A percentile compares a stretch with the other conserved stretches of the same genome.
Conservation (phyloP, 306 rosid genomes). For the Comarum palustre region DNA sequence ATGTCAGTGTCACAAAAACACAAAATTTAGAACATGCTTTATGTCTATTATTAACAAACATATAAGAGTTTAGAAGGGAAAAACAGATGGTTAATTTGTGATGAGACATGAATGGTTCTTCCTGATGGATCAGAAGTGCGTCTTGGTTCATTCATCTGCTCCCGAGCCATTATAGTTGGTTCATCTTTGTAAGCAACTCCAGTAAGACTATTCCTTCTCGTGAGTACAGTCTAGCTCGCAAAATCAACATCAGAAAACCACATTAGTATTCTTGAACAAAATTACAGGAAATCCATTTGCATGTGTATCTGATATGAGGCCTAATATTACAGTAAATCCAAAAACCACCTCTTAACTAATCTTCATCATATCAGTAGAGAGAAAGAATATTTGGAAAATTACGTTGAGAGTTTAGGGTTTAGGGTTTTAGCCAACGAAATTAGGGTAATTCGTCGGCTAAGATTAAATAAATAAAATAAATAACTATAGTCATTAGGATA, state of each 20-base stretch:
- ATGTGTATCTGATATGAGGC: background rate
- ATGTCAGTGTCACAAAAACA: conserved; percentile 29
- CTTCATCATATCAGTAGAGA: background rate
- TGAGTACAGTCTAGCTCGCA: conserved; percentile 52
- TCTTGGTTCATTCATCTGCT: conserved; percentile 85
- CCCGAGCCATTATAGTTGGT: conserved; percentile 96
- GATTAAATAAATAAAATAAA: too few species aligned
- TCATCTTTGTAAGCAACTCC: conserved; percentile 86
- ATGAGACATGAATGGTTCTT: conserved; percentile 62
- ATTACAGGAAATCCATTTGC: too few species aligned
- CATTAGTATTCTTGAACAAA: background rate
- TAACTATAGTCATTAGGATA: too few species aligned
- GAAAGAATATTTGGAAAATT: too few species aligned
- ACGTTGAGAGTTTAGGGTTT: too few species aligned
- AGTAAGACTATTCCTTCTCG: conserved; percentile 63
- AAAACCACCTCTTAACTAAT: background rate
- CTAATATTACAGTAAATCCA: background rate
- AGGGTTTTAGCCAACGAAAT: too few species aligned
- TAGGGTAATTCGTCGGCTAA: too few species aligned
- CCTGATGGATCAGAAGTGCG: conserved; percentile 79
- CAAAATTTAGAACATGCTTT: background rate
- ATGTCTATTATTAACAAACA: background rate
- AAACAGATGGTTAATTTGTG: background rate
- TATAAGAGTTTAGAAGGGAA: background rate
- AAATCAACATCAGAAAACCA: background rate